Evolutionary conservation across 1,284 basidiomycete species (phyloP), one percentile per base, ranked within the genome.

Genomic region (Ustilago bromivora): DNA sequence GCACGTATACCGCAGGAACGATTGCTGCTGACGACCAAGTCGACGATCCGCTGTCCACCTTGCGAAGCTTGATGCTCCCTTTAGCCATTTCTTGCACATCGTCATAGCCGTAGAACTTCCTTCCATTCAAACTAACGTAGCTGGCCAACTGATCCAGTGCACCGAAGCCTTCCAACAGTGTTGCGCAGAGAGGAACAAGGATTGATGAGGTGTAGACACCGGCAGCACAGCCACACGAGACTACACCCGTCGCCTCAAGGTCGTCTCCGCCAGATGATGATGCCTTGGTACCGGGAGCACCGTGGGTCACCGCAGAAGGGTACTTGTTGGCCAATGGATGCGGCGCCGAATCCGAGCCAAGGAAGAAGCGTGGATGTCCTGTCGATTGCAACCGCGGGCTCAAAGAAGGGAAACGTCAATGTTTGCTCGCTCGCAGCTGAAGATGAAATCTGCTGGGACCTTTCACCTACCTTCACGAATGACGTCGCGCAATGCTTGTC

Each of bases 301-400:
- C 79, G 60, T 80, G 79, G 2, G 79, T 78, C 36, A 74, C 71
- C 12, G 82, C 76, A 17, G 84, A 85, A 4, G 90, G 91, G 15
- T 93, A 90, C 87, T 99, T 99, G 67, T 89, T 89, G n/a, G 89
- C 87, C 11, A 91, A 89, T 1, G 93, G 92, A 87, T 99, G 97
- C 32, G 97, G 97, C 1, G 97, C 97, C 36, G 94, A 96, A 87
- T 99, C 97, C 19, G 95, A 97, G 17, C 97, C 97, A 54, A 99
- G 89, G 91, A 99, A 99, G 88, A 99, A 99, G 66, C 94, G 92
- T 2, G 94, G 92, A 87, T 98, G 94, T 2, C 96, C 94, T 92
- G 61, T 70, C 11, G n/a, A 23, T 15, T n/a, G 9, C 23, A 40
- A 28, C 13, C 43, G 17, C n/a, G 23, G 46, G 38, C 17, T 23